Percentiles rank a stretch among this genome's conserved stretches.
These are phyloP conservation scores for Claviceps sp. DNA, from an alignment of 2,329 filamentous ascomycete species.

Conservation along the genomic window DNA sequence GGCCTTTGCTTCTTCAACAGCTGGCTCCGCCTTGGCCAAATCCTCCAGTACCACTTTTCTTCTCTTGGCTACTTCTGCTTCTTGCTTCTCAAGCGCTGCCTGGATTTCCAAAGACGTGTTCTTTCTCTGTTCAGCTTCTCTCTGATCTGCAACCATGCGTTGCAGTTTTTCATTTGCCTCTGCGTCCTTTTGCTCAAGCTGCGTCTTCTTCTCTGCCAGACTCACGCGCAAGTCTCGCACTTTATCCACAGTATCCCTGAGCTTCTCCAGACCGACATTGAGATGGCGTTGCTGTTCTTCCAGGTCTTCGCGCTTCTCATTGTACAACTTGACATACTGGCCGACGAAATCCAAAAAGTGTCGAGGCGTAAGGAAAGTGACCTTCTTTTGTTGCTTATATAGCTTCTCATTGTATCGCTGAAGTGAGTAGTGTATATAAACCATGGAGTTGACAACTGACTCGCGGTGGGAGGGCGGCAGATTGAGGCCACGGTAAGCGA, in stretches of 20 bases:
- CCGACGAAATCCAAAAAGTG: slow-evolving; percentile 98
- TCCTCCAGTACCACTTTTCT: slow-evolving; percentile 77
- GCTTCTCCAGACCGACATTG: slow-evolving; percentile 94
- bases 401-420: slow-evolving; percentile 80
- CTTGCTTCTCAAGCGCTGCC: slow-evolving; percentile 73
- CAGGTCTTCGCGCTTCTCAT: slow-evolving; percentile 94
- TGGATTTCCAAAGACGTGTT: slow-evolving; percentile 81
- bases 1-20: slow-evolving; percentile 81
- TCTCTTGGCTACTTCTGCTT: slow-evolving; percentile 71
- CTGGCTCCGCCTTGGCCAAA: slow-evolving; percentile 81
- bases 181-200: slow-evolving; percentile 83
- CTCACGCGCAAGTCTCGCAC: slow-evolving; percentile 83
- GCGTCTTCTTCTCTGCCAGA: slow-evolving; percentile 84
- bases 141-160: slow-evolving; percentile 92
- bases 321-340: slow-evolving; percentile 94
- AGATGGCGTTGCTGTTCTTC: slow-evolving; percentile 98
- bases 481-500: slow-evolving; percentile 75
- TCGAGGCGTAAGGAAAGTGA: slow-evolving; percentile 85
- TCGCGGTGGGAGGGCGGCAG: slow-evolving; percentile 85
- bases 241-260: slow-evolving; percentile 93
- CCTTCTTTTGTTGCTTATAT: slow-evolving; percentile 80
- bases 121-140: slow-evolving; percentile 85
- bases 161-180: slow-evolving; percentile 97
- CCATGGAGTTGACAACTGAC: slow-evolving; percentile 93
- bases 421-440: slow-evolving; percentile 93